Evolutionary conservation across 306 rosid species (phyloP).

Genomic region (Vigna trinervia): DNA sequence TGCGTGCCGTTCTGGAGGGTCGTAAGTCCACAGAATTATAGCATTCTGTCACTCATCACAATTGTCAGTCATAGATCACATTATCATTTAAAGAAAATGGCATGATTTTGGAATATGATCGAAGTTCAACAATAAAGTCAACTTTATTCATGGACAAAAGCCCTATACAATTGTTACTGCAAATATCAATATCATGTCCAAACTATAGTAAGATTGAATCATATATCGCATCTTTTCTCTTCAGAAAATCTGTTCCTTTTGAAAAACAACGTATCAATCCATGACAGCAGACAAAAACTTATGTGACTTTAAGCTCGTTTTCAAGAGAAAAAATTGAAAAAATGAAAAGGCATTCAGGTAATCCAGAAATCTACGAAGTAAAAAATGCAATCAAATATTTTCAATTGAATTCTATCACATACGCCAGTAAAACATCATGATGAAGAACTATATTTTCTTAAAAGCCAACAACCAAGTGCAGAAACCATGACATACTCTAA

Average conservation of each 20-base stretch:
- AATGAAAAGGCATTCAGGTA: neutral
- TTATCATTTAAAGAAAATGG: neutral
- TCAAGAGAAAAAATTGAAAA: neutral
- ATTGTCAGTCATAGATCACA: constrained; percentile 14
- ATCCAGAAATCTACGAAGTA: neutral
- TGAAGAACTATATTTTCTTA: constrained; percentile 9
- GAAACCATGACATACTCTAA: constrained; percentile 63
- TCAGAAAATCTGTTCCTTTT: neutral
- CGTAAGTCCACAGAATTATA: constrained; percentile 70
- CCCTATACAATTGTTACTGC: constrained; percentile 8
- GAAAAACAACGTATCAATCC: neutral
- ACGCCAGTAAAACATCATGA: neutral
- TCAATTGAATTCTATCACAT: constrained; percentile 25
- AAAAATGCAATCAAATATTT: neutral
- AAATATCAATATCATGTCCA: constrained; percentile 17
- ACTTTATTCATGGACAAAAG: neutral
- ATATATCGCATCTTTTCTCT: neutral
- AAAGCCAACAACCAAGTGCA: constrained; percentile 3
- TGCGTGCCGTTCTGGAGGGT: constrained; percentile 90
- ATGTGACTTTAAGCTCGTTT: neutral
- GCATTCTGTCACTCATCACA: constrained; percentile 66
- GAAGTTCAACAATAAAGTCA: constrained; percentile 12
- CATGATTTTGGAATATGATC: neutral
- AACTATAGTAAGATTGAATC: neutral
- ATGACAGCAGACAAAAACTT: constrained; percentile 17